Evolutionary conservation across 768 basidiomycete species (phyloP).

Genomic region (Lepiota brunneoincarnata): DNA sequence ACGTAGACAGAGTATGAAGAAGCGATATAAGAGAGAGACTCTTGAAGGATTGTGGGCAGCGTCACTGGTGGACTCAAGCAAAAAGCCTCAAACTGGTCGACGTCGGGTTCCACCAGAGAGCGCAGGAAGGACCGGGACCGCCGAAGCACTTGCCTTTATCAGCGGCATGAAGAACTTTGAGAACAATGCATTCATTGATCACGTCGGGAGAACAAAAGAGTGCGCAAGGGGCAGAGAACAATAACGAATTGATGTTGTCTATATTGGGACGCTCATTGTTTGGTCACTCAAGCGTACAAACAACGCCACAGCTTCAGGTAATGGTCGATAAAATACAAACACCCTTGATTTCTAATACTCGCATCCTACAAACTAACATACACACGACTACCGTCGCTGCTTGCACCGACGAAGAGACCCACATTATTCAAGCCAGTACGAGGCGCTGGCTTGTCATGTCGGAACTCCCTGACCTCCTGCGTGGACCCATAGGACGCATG

Average conservation of each 20-base stretch:
- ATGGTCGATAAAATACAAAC: not conserved
- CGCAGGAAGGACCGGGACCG: constrained; percentile 1
- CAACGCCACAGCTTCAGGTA: no score
- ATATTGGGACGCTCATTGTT: not conserved
- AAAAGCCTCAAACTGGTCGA: constrained; percentile 5
- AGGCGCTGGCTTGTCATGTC: not conserved
- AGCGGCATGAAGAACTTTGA: not conserved
- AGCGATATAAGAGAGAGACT: constrained; percentile 2
- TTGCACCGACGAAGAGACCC: not conserved
- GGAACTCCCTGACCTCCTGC: constrained; percentile 6
- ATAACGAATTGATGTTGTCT: constrained; percentile 4
- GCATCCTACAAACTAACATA: constrained; percentile 2
- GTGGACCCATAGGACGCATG: not conserved
- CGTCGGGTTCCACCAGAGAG: constrained; percentile 27
- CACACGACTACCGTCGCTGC: not conserved
- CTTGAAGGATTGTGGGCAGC: constrained; percentile 3
- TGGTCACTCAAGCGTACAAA: not conserved
- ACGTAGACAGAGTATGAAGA: constrained; percentile 1
- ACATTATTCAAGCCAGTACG: not conserved
- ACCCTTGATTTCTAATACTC: not conserved
- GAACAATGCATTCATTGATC: not conserved
- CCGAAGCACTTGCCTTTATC: not conserved
- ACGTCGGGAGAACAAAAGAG: constrained; percentile 6
- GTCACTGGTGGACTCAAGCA: constrained; percentile 10
- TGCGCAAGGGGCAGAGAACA: constrained; percentile 11